Percentiles rank a stretch among this genome's conserved stretches.
Conservation (phyloP, 768 basidiomycete species). For the Psilocybe cyanescens region DNA sequence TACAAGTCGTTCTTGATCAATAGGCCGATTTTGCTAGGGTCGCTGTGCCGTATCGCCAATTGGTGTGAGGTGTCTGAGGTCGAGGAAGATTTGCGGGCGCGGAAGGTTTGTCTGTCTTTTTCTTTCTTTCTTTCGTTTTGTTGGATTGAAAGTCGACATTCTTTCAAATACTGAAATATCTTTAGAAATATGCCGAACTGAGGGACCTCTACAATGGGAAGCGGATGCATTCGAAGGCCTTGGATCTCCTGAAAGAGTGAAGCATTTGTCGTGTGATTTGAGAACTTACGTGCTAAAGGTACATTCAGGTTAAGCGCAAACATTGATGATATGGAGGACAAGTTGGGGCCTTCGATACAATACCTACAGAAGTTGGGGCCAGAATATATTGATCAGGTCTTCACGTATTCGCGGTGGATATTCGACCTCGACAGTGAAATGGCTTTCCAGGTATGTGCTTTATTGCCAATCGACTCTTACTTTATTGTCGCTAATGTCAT, state of each 20-base stretch:
- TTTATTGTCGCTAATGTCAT: neutral
- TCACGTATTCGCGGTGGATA: conserved; percentile 84
- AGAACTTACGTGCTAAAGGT: neutral
- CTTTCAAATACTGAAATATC: neutral
- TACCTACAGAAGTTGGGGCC: conserved; percentile 93
- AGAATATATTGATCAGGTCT: conserved; percentile 80
- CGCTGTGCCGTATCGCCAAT: conserved; percentile 88
- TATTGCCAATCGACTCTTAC: neutral
- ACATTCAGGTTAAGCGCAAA: conserved; percentile 71
- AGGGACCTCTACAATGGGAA: conserved; percentile 92
- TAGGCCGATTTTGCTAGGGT: conserved; percentile 79
- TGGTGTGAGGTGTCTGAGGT: conserved; percentile 90
- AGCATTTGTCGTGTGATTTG: conserved; percentile 28
- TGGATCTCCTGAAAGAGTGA: conserved; percentile 84
- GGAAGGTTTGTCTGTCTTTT: conserved; percentile 59
- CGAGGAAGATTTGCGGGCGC: conserved; percentile 80
- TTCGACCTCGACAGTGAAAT: conserved; percentile 74
- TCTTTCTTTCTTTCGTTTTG: neutral
- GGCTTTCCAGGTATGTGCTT: conserved; percentile 67
- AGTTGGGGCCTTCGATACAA: conserved; percentile 79
- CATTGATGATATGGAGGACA: conserved; percentile 77
- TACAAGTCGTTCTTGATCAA: conserved; percentile 92
- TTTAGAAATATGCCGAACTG: conserved; percentile 89
- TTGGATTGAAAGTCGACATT: neutral
- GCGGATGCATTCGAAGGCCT: conserved; percentile 91